These are phyloP conservation scores for Cicer cuneatum DNA, from an alignment of 306 rosid species.

Conservation along the genomic window DNA sequence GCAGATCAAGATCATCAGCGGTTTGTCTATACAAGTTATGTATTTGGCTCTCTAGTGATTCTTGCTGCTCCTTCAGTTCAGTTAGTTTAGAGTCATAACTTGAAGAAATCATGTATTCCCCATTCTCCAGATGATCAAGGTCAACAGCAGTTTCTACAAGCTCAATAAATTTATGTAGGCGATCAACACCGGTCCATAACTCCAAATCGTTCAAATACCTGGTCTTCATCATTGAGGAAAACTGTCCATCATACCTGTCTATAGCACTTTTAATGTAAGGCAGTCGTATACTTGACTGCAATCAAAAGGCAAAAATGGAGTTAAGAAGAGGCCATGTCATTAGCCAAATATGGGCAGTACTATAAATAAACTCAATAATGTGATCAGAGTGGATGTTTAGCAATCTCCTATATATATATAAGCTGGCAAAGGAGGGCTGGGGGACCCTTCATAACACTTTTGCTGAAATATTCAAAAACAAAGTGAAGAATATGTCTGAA, in stretches of 20 bases:
- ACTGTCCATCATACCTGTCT: slow-evolving; percentile 72
- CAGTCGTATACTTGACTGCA: slow-evolving; percentile 89
- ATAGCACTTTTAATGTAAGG: slow-evolving; percentile 79
- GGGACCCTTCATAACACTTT: neutral
- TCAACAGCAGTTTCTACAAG: slow-evolving; percentile 90
- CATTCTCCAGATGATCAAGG: slow-evolving; percentile 92
- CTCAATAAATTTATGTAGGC: slow-evolving; percentile 74
- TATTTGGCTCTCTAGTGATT: slow-evolving; percentile 72
- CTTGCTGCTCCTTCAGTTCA: slow-evolving; percentile 72
- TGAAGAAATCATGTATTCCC: slow-evolving; percentile 93
- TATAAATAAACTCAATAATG: slow-evolving; percentile 4
- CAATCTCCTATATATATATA: neutral
- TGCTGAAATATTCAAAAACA: slow-evolving; percentile 17
- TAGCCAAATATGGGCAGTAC: slow-evolving; percentile 31
- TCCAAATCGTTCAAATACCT: slow-evolving; percentile 70
- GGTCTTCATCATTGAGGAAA: slow-evolving; percentile 72
- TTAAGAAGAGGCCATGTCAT: slow-evolving; percentile 40
- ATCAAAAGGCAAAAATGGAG: slow-evolving; percentile 42
- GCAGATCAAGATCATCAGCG: slow-evolving; percentile 86
- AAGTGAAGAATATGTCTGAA: slow-evolving; percentile 14
- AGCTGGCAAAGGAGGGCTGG: neutral
- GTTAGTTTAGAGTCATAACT: slow-evolving; percentile 76
- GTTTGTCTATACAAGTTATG: slow-evolving; percentile 75
- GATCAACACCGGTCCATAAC: slow-evolving; percentile 76
- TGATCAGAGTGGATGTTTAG: slow-evolving; percentile 16